phyloP scores from a whole-genome alignment of 2,329 filamentous ascomycete species.

The Teratosphaeriaceae sp. region DNA sequence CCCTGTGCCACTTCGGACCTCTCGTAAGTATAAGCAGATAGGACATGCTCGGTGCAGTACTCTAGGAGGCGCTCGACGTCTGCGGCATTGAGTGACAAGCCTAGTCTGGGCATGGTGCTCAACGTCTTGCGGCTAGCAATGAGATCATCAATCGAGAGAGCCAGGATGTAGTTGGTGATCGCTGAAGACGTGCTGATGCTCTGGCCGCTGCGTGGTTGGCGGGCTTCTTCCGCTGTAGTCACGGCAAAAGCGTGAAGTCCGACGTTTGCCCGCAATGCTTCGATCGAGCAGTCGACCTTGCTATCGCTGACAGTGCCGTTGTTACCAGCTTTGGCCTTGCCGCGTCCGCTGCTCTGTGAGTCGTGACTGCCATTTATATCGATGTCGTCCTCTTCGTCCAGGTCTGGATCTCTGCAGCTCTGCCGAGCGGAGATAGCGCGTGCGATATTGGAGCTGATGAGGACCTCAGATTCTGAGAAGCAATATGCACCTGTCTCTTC shows the following conservation, averaged over 20 bases:
- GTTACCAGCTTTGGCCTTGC: constrained; percentile 30
- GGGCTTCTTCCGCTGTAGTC: neutral
- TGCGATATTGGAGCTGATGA: constrained; percentile 9
- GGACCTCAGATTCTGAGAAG: neutral
- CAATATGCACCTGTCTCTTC: neutral
- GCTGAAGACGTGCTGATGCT: neutral
- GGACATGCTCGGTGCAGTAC: constrained; percentile 41
- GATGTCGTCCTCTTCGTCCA: constrained; percentile 48
- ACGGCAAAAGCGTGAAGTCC: constrained; percentile 18
- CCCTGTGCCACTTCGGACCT: constrained; percentile 68
- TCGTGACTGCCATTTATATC: constrained; percentile 61
- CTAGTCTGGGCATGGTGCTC: constrained; percentile 15
- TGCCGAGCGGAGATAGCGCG: constrained; percentile 8
- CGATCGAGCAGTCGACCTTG: constrained; percentile 15
- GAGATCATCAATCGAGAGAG: constrained; percentile 15
- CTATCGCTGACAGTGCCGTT: constrained; percentile 38
- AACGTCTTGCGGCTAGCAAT: constrained; percentile 21
- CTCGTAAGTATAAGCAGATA: constrained; percentile 54
- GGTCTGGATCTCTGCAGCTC: constrained; percentile 15
- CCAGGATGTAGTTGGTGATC: constrained; percentile 16
- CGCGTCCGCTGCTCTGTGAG: constrained; percentile 48
- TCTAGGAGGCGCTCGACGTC: constrained; percentile 42
- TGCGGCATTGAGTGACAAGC: constrained; percentile 18
- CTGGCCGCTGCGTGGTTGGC: neutral
- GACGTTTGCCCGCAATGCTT: constrained; percentile 14